Evolutionary conservation across 768 basidiomycete genomes (phyloP).

Genomic region (Udeniomyces megalosporus): DNA sequence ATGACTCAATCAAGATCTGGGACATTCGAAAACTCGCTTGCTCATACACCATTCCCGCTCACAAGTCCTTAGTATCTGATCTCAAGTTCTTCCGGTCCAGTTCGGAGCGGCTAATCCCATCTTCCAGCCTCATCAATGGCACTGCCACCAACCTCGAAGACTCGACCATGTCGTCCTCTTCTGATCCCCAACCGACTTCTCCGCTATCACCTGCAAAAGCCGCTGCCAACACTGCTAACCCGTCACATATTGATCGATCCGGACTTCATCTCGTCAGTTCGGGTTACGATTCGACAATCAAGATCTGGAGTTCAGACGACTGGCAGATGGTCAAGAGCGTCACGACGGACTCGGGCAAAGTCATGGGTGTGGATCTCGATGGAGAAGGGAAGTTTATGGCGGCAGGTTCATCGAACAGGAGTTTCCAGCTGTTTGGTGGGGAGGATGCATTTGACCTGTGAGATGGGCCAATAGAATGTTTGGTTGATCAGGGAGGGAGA

Average conservation of each 20-base stretch:
- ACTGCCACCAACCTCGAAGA: neutral
- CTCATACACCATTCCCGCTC: constrained; percentile 91
- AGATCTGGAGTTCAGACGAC: constrained; percentile 94
- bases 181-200: neutral
- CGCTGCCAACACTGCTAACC: too few species aligned
- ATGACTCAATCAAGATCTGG: constrained; percentile 98
- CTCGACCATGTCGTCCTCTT: neutral
- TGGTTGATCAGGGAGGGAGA: too few species aligned
- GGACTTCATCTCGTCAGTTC: constrained; percentile 85
- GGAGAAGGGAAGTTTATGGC: constrained; percentile 68
- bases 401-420: constrained; percentile 81
- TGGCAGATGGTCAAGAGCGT: constrained; percentile 83
- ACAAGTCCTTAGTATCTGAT: constrained; percentile 86
- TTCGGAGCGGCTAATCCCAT: constrained; percentile 16
- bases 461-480: too few species aligned
- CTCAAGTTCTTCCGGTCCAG: constrained; percentile 69
- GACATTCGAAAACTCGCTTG: constrained; percentile 85
- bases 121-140: neutral
- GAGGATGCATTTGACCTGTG: constrained; percentile 37
- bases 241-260: constrained; percentile 37
- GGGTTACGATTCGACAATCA: constrained; percentile 89
- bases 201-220: neutral
- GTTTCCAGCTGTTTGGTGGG: constrained; percentile 81
- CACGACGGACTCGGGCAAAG: constrained; percentile 90
- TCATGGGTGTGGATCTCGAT: constrained; percentile 91